Conservation (phyloP, 805 yeast species). For the Teunomyces tritomae region DNA sequence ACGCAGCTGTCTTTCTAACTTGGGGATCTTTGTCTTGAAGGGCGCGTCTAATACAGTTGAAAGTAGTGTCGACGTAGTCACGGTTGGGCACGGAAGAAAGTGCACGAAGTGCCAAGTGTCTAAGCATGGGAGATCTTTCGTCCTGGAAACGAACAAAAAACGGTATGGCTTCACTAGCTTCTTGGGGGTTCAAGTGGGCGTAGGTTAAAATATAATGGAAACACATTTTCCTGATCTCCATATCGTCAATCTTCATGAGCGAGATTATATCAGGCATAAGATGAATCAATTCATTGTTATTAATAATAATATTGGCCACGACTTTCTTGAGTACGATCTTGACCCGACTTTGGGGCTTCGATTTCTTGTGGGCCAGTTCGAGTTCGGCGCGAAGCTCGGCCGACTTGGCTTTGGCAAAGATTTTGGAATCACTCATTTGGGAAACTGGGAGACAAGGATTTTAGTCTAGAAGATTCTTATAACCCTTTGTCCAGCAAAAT, state of each 20-base stretch:
- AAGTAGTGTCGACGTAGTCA: conserved; percentile 48
- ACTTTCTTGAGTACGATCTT: conserved; percentile 57
- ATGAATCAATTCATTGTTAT: conserved; percentile 70
- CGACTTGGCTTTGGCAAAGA: conserved; percentile 38
- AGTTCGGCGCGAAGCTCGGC: conserved; percentile 41
- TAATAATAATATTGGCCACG: conserved; percentile 79
- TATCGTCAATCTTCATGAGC: conserved; percentile 12
- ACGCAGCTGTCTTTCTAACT: conserved; percentile 69
- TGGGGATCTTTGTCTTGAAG: conserved; percentile 51
- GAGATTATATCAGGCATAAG: conserved; percentile 51
- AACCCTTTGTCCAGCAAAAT: too few relatives aligned
- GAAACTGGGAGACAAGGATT: background rate
- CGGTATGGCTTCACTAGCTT: conserved; percentile 55
- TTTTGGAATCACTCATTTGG: conserved; percentile 37
- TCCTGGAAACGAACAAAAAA: conserved; percentile 52
- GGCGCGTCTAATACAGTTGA: conserved; percentile 34
- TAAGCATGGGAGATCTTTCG: conserved; percentile 45
- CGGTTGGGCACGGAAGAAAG: conserved; percentile 56
- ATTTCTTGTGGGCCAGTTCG: conserved; percentile 42
- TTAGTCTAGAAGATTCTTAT: background rate
- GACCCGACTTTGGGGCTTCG: conserved; percentile 37
- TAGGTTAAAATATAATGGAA: conserved; percentile 63
- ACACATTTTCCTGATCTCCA: conserved; percentile 43
- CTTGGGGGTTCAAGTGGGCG: conserved; percentile 55
- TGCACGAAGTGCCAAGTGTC: conserved; percentile 64